Conservation (phyloP, 148 eudicot species). For the Fallopia convolvulus region DNA sequence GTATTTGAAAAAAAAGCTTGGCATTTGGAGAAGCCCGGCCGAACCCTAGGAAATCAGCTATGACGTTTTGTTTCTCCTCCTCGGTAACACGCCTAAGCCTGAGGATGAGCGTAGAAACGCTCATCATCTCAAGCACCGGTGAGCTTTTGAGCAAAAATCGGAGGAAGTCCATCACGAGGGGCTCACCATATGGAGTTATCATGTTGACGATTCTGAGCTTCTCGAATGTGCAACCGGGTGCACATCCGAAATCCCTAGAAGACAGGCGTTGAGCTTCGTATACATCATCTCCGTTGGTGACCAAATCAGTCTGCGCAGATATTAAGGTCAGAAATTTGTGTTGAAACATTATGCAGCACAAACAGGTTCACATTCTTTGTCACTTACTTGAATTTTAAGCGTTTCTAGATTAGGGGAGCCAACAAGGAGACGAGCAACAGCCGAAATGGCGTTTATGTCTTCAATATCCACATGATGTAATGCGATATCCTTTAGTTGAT, state of each 20-base stretch:
- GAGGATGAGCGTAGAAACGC: neutral
- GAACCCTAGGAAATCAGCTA: too few species aligned
- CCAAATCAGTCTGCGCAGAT: too few species aligned
- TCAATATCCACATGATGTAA: slow-evolving; percentile 66
- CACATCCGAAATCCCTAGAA: slow-evolving; percentile 3
- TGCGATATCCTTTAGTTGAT: slow-evolving; percentile 46
- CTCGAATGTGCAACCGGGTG: neutral
- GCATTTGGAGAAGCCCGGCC: too few species aligned
- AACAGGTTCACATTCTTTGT: neutral
- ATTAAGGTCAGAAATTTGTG: too few species aligned
- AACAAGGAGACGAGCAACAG: slow-evolving; percentile 41
- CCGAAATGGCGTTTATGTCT: slow-evolving; percentile 66
- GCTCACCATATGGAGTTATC: neutral
- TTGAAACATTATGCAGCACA: too few species aligned
- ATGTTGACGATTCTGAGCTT: slow-evolving; percentile 53
- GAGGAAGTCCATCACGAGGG: slow-evolving; percentile 42
- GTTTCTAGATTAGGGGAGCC: slow-evolving; percentile 63
- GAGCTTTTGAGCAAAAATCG: slow-evolving; percentile 52
- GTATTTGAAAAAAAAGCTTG: too few species aligned
- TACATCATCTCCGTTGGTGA: neutral
- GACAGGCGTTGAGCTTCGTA: neutral
- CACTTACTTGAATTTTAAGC: slow-evolving; percentile 38
- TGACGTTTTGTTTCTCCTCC: too few species aligned
- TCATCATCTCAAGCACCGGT: slow-evolving; percentile 48
- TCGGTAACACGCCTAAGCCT: too few species aligned